Base-by-base conservation (phyloP, 2,329 filamentous ascomycete species). In the Aureobasidium sp. region DNA sequence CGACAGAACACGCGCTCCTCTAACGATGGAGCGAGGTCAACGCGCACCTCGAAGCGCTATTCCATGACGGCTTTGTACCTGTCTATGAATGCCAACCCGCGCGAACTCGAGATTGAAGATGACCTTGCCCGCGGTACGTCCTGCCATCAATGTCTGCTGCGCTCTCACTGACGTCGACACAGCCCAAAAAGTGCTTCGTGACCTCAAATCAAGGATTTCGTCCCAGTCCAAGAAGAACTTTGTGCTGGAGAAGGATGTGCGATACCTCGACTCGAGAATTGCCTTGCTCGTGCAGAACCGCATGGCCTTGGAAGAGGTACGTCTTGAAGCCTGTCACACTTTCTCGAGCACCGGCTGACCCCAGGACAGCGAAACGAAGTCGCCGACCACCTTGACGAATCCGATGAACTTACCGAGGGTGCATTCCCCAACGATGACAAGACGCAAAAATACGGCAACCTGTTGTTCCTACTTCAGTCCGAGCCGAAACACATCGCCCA, bases 221-320 rank as follows among this genome's bases (percentile, higher is more conserved):
- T 94, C 91, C 13, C 94, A 99, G 71, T 97, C 94, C 44, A 99
- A 99, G 81, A 97, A 99, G 85, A 99, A 99, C 77, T 99, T 99
- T 73, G 93, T 99, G 49, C 83, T 99, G 39, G 94, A 99, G 75
- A 99, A 99, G 74, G 94, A 99, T 77, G 94, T 99, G 59, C 88
- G 94, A 70, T 99, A 99, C 76, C 83, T 99, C 58, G 94, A 99
- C 75, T 97, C 94, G 4, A 85, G 94, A 68, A 99, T 99, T 73
- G 94, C 94, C n/a, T 77, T 99, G 69, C 81, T 99, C 61, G 97
- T 99, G 69, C 93, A 97, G 74, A 99, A 99, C 73, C 91, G 94
- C 69, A 99, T 99, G 94, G 94, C 93, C 1, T 76, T 99, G 67
- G 94, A 99, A 81, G 94, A 99, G 83, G 92, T 96, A 79, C 63